Base-by-base conservation (phyloP, 441 rosid genomes). In the Raphanus hybrid region DNA sequence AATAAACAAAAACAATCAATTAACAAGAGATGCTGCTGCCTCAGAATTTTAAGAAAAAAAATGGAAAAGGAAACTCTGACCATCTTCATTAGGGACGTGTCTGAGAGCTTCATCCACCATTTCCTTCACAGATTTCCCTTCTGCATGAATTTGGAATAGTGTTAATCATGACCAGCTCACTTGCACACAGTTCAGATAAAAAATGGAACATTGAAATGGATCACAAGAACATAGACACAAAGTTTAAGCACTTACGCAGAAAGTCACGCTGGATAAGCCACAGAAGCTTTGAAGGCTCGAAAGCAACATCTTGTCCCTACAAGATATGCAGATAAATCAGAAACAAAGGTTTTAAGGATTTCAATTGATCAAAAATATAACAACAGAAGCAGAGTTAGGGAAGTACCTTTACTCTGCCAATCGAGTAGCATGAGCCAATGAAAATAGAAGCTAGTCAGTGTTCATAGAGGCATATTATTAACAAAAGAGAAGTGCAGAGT, bases 211-310 rank as follows among this genome's bases (percentile, higher is more conserved):
- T 2, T 27, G 32, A 27, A 27, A 27, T 27, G 32, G 4, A 27
- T 27, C 3, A 27, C 32, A 27, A 4, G 4, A 27, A 27, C 32
- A 27, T 27, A 27, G 4, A 27, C 32, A 27, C 4, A 27, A 27
- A 4, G 3, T 27, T 27, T 27, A 27, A 29, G 34, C 34, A 82
- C 98, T 86, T 88, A 96, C 99, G 97, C 73, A 96, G 85, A 88
- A 96, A 96, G 85, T 96, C 99, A 39, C 97, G 99, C 85, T 96
- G 99, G 79, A 96, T 96, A 85, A 96, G 99, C 99, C 99, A 96
- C 79, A 96, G 72, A 77, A 96, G 91, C 81, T 93, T 96, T 67
- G 99, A 90, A 16, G 98, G 99, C 78, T 92, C 96, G 81, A 96
- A 96, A 71, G 98, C 98, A 83, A 96, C 89, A 84, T 90, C 99